A percentile compares a stretch with the other conserved stretches of the same genome.
Conservation (phyloP, 202 grass and related monocot genomes). For the Zoysia matrella region DNA sequence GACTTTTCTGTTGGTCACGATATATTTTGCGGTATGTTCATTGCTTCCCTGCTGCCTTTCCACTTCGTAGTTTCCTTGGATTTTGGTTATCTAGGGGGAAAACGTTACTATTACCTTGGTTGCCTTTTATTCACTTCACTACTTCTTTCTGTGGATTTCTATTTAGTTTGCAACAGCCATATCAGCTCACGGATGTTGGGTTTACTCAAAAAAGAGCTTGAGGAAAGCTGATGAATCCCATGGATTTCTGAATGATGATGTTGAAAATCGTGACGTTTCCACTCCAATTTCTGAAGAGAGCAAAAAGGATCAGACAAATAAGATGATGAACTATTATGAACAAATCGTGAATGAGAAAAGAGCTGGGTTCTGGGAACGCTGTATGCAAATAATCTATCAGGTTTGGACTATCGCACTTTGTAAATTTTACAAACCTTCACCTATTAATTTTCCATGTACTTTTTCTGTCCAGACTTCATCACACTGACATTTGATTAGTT, state of each 20-base stretch:
- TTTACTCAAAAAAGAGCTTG: conserved; percentile 52
- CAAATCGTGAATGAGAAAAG: conserved; percentile 65
- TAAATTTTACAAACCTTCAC: neutral
- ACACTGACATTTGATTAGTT: conserved; percentile 3
- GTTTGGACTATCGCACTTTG: conserved; percentile 40
- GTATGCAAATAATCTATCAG: conserved; percentile 89
- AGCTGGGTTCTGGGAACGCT: conserved; percentile 69
- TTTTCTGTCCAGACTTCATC: conserved; percentile 7
- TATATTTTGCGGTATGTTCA: conserved; percentile 77
- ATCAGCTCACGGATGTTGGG: conserved; percentile 78
- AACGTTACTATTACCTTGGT: conserved; percentile 4
- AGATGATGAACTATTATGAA: conserved; percentile 44
- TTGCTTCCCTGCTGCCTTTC: conserved; percentile 18
- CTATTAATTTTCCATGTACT: neutral
- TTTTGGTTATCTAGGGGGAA: neutral
- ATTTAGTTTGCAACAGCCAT: conserved; percentile 71
- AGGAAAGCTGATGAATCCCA: conserved; percentile 62
- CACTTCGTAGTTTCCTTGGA: neutral
- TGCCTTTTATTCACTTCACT: conserved; percentile 21
- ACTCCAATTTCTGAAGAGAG: conserved; percentile 38
- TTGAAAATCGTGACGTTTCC: conserved; percentile 51
- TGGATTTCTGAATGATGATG: conserved; percentile 57
- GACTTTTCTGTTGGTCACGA: conserved; percentile 78
- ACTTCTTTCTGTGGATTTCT: conserved; percentile 30
- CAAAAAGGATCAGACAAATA: conserved; percentile 39